Base-by-base conservation (phyloP, 768 basidiomycete genomes). In the Strobilomyces confusus region DNA sequence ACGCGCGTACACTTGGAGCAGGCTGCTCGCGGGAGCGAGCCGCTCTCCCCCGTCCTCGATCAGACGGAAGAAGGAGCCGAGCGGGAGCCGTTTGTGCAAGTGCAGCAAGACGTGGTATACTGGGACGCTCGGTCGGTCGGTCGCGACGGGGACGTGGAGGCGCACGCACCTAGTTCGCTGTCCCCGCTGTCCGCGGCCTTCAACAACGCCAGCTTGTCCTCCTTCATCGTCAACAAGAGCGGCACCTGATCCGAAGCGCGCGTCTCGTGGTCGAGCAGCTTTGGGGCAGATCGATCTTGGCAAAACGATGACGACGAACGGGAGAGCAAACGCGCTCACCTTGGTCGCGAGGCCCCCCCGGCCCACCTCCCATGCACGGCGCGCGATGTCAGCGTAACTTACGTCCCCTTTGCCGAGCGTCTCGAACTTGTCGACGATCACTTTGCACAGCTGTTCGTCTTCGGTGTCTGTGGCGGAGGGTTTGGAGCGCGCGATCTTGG, bases 161-260 rank as follows among this genome's bases (percentile, higher is more conserved):
- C 9, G 49, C 9, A 69, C 79, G 23, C 62, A 95, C 95, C 87
- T 3, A 99, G 80, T 70, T 99, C 94, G 0, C 93, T 92, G 65
- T 98, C 94, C 1, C 95, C 95, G 60, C 93, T 95, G 57, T 93
- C 89, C 17, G 95, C 87, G 4, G 95, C 93, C 67, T 95, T 98
- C 49, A 80, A 71, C 23, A 98, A 72, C 3, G 95, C 97, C 8
- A 93, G 68, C 43, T 82, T 82, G 61, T 98, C 95, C 69, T 98
- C 92, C 63, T 95, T 92, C 97, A 99, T 99, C 48, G 78, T 81
- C 11, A 98, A 73, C 46, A 98, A 71, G n/a, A 98, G 75, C 0
- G 94, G 94, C 2, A 98, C 95, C 64, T 97, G 93, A 68, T 97
- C 89, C 2, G 88, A 92, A 2, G 91, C 89, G 62, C 83, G 80